Conservation (phyloP, 352 stramenopile genomes). For the Phytophthora nicotianae region DNA sequence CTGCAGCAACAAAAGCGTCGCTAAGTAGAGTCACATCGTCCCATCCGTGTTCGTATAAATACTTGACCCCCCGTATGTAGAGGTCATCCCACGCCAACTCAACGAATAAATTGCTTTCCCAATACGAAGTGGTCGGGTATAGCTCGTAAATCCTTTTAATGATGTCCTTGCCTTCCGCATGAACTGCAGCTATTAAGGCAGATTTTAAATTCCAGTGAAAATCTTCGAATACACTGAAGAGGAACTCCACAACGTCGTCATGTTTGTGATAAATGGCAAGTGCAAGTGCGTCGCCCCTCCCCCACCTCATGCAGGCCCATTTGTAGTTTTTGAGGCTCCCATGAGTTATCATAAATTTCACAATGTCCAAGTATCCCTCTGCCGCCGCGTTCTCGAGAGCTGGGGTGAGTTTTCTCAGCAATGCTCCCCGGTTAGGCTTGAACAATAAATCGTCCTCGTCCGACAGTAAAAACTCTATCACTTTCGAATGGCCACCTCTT, state of each 20-base stretch:
- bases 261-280: neutral
- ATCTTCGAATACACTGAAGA: neutral
- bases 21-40: neutral
- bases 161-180: neutral
- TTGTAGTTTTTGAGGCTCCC: neutral
- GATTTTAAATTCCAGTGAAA: neutral
- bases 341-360: neutral
- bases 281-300: neutral
- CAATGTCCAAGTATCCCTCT: neutral
- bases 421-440: too few relatives aligned
- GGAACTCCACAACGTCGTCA: neutral
- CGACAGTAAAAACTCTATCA: neutral
- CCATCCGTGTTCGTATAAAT: neutral
- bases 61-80: neutral
- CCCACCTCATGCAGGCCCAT: neutral
- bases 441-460: neutral
- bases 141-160: neutral
- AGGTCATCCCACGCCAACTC: neutral
- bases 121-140: neutral
- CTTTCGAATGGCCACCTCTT: neutral
- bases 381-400: neutral
- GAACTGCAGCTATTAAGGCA: neutral
- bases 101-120: neutral
- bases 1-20: neutral
- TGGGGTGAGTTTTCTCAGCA: neutral